Conservation (phyloP, 2,329 filamentous ascomycete genomes). For the Colletotrichum magnum region DNA sequence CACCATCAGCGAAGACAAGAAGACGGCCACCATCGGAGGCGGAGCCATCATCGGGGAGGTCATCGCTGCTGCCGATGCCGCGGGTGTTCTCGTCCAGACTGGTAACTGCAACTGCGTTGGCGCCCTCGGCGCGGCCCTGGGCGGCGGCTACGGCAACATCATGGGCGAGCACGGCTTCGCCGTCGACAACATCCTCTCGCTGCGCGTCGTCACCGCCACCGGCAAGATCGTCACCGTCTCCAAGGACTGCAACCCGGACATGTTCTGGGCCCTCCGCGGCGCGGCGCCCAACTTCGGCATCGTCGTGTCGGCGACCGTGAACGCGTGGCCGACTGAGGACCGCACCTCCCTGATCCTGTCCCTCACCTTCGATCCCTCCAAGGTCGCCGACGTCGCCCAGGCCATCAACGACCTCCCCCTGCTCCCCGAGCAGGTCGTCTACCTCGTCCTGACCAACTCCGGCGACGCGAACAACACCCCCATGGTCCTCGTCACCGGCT, state of each 20-base stretch:
- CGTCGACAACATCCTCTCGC: constrained; percentile 52
- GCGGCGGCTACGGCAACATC: constrained; percentile 41
- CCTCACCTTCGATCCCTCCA: constrained; percentile 44
- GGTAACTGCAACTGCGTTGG: constrained; percentile 45
- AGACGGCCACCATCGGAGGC: too few species aligned
- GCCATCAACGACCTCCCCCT: constrained; percentile 54
- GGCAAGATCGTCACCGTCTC: constrained; percentile 45
- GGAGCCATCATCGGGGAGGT: too few species aligned
- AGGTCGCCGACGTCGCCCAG: constrained; percentile 50
- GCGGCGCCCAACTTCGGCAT: constrained; percentile 67
- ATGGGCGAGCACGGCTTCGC: constrained; percentile 40
- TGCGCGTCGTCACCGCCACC: constrained; percentile 47
- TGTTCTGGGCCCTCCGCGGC: constrained; percentile 65
- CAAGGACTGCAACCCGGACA: constrained; percentile 49
- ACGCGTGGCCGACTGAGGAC: constrained; percentile 49
- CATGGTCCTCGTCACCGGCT: constrained; percentile 48
- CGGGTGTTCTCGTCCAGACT: too few species aligned
- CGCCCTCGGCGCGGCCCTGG: constrained; percentile 42
- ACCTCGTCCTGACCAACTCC: constrained; percentile 49
- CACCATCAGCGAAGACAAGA: too few species aligned
- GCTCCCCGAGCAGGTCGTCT: constrained; percentile 52
- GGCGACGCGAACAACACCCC: constrained; percentile 40
- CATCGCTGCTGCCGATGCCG: too few species aligned
- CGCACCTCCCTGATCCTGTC: constrained; percentile 46
- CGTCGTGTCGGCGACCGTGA: constrained; percentile 61